phyloP scores from a whole-genome alignment of 2,329 filamentous ascomycete genomes.

The Pyricularia pennisetigena region DNA sequence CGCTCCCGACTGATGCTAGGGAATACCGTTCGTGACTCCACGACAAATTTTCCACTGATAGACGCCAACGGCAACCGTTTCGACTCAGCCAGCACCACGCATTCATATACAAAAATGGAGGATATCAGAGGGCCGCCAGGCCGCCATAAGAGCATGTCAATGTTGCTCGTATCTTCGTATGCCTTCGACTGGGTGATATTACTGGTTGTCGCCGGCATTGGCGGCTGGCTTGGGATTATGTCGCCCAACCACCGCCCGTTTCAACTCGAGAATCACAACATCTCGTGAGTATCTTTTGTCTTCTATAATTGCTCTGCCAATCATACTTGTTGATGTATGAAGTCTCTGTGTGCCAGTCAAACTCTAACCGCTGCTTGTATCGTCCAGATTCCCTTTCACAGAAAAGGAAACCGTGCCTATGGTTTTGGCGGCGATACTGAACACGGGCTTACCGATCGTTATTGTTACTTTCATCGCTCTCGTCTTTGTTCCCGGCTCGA shows the following conservation, averaged over 20 bases:
- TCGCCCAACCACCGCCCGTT: slow-evolving; percentile 62
- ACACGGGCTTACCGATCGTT: slow-evolving; percentile 52
- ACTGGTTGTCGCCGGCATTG: slow-evolving; percentile 47
- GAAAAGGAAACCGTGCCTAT: slow-evolving; percentile 63
- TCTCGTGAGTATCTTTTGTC: slow-evolving; percentile 44
- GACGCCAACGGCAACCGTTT: neutral
- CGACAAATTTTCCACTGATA: neutral
- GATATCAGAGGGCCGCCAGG: slow-evolving; percentile 6
- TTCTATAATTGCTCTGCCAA: neutral
- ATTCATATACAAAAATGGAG: slow-evolving; percentile 21
- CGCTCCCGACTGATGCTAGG: neutral
- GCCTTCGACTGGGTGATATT: slow-evolving; percentile 66
- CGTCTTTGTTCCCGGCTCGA: slow-evolving; percentile 61
- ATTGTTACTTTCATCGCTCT: slow-evolving; percentile 62
- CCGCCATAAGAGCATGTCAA: slow-evolving; percentile 15
- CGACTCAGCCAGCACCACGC: neutral
- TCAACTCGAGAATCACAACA: slow-evolving; percentile 61
- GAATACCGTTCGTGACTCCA: neutral
- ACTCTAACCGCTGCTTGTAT: neutral
- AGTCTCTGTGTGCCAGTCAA: neutral
- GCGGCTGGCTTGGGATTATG: slow-evolving; percentile 46
- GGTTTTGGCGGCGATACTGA: slow-evolving; percentile 53
- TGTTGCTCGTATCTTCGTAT: slow-evolving; percentile 52
- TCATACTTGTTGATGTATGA: neutral
- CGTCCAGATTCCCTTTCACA: slow-evolving; percentile 55